Evolutionary conservation across 164 flowering plant species (phyloP), one percentile per base, ranked within the genome.

Genomic region (Chloranthus sessilifolius): DNA sequence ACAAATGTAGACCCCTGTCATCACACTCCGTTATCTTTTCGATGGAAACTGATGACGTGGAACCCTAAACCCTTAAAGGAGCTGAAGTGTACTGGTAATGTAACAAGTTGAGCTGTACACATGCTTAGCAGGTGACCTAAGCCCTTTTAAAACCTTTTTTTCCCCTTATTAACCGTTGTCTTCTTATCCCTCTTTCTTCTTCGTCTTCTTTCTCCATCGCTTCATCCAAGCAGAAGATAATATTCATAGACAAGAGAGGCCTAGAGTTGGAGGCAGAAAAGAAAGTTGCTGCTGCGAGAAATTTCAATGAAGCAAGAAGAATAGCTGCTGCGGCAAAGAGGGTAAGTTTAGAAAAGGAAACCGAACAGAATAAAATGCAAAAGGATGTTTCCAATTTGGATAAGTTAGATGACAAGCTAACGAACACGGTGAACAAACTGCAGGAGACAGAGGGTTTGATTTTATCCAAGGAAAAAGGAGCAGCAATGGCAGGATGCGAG

Each of bases 241-340:
- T 74, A 44, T 83, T 79, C 72, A 76, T 78, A 44, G 83, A 86
- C 55, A 83, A 81, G 56, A 74, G 88, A 72, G 68, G 65, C 15
- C 95, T 88, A 42, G 95, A 86, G 40, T 73, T 86, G 38, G 90
- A 86, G 45, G 74, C 88, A 28, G 88, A 86, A 52, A 86, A 86
- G 70, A 83, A 74, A 68, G 88, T 83, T 47, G 88, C 90, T 48
- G 83, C 95, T 47, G 51, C 88, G 39, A 77, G 95, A 62, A 86
- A 86, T 64, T 86, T 86, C 60, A 86, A 79, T 67, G 95, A 86
- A 73, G 95, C 95, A 50, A 88, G 84, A 36, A 62, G 90, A 50
- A 53, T 86, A 63, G 81, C 95, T 38, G 74, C 84, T 10, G 91
- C 83, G 53, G 78, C 77, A 3, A 86, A 86, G 71, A 52, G 79